phyloP scores from a whole-genome alignment of 1,139 yeast species.

The Saccharomycopsis phalli region DNA sequence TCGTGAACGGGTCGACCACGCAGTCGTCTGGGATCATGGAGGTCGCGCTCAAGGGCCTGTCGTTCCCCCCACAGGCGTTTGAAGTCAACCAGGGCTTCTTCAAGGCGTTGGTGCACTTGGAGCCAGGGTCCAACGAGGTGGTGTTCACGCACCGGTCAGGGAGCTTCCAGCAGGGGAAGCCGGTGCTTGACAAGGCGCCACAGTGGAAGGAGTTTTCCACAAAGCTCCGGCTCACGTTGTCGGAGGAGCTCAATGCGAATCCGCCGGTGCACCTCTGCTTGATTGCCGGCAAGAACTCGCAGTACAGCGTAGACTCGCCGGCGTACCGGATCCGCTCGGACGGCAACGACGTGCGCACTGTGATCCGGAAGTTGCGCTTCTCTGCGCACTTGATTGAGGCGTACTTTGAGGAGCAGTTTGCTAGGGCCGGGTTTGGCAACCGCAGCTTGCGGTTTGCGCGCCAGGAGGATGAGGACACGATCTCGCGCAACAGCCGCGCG shows the following conservation, averaged over 20 bases:
- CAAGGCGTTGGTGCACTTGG: constrained; percentile 66
- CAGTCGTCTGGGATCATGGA: constrained; percentile 31
- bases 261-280: constrained; percentile 79
- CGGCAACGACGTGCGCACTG: constrained; percentile 62
- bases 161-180: constrained; percentile 23
- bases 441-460: constrained; percentile 75
- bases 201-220: constrained; percentile 18
- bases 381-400: constrained; percentile 92
- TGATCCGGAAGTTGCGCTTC: constrained; percentile 65
- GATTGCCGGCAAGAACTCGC: constrained; percentile 70
- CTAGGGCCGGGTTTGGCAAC: constrained; percentile 67
- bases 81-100: constrained; percentile 66
- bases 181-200: constrained; percentile 19
- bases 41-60: constrained; percentile 34
- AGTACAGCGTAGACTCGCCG: constrained; percentile 67
- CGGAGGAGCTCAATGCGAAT: constrained; percentile 48
- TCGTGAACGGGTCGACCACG: constrained; percentile 35
- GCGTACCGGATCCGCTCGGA: constrained; percentile 42
- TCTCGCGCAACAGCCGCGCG: constrained; percentile 36
- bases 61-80: constrained; percentile 62
- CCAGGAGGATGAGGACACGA: constrained; percentile 36
- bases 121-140: constrained; percentile 52
- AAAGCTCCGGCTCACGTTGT: constrained; percentile 37
- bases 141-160: constrained; percentile 24
- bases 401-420: constrained; percentile 86